phyloP scores from a whole-genome alignment of 2,329 filamentous ascomycete genomes.

The Sporothrix sp. region DNA sequence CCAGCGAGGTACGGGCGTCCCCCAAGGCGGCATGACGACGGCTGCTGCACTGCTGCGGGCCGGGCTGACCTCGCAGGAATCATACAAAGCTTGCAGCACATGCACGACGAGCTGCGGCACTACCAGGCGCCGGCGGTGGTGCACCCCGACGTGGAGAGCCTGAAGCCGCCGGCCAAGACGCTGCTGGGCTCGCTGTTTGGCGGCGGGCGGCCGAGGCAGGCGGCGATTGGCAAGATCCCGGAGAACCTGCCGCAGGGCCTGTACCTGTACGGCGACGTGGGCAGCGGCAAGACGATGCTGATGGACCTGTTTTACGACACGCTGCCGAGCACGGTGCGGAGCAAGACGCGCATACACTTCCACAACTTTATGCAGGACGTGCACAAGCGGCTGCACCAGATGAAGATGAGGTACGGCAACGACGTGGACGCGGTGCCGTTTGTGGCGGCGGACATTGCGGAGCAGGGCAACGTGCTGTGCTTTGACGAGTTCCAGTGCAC shows the following conservation, averaged over 20 bases:
- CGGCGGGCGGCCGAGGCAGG: conserved; percentile 17
- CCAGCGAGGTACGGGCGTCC: conserved; percentile 62
- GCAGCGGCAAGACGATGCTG: conserved; percentile 97
- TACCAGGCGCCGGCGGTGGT: conserved; percentile 68
- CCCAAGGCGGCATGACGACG: no score
- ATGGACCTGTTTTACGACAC: conserved; percentile 99
- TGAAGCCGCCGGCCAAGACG: conserved; percentile 39
- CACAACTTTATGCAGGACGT: conserved; percentile 99
- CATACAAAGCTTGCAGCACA: conserved; percentile 77
- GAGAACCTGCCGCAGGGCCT: conserved; percentile 73
- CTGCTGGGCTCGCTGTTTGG: conserved; percentile 52
- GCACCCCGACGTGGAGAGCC: conserved; percentile 66
- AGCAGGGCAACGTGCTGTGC: conserved; percentile 75
- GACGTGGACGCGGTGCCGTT: conserved; percentile 87
- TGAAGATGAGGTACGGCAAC: conserved; percentile 81
- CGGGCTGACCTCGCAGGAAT: no score
- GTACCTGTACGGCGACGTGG: conserved; percentile 94
- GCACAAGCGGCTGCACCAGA: conserved; percentile 78
- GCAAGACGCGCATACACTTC: conserved; percentile 92
- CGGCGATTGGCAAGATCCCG: conserved; percentile 47
- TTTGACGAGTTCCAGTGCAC: conserved; percentile 99
- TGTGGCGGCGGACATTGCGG: conserved; percentile 88
- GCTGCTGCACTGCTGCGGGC: no score
- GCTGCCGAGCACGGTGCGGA: conserved; percentile 64
- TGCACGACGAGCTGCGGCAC: conserved; percentile 68